Evolutionary conservation across 2,329 filamentous ascomycete genomes (phyloP), one percentile per base, ranked within the genome.

Genomic region (Helotiales sp.): DNA sequence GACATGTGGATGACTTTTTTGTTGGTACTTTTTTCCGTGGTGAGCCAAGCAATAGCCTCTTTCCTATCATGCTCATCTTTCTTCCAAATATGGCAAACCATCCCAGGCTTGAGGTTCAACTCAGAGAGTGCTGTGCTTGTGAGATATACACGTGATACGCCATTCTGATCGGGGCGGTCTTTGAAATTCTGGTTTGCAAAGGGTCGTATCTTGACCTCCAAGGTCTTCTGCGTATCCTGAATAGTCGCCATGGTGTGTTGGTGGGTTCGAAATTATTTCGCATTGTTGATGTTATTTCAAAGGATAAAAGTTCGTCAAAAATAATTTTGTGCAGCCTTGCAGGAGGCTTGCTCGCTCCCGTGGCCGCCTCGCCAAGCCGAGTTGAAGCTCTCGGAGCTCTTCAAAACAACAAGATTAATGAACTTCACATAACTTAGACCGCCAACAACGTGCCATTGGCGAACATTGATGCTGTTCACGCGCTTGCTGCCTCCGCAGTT

Each of bases 1-100:
- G 92, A 89, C 81, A 92, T 87, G 82, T 94, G 85, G 59, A 91
- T 82, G 65, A 93, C 84, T 69, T 89, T 86, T 71, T 87, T 87
- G 75, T 89, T 86, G 71, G 93, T 82, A 49, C 57, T 67, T 73
- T 89, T 88, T 76, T 89, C 82, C 6, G 82, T 76, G 3, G 87
- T 85, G 47, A 83, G 80, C 88, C 88, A 91, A 11, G 86, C 87
- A 72, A 91, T 84, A n/a, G 86, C 89, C 61, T 78, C 72, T 22
- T 67, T 65, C 13, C 66, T 58, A 11, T 69, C 65, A 5, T 40
- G 57, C 13, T 75, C 71, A 32, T 80, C 77, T 45, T 75, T 72
- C 61, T 79, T 82, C 69, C 77, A 80, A 22, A 89, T 75, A n/a
- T 80, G 81, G 73, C 88, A 89, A 13, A 85, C 76, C 71, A 90